Evolutionary conservation across 306 rosid genomes (phyloP).

Genomic region (Psophocarpus tetragonolobus): DNA sequence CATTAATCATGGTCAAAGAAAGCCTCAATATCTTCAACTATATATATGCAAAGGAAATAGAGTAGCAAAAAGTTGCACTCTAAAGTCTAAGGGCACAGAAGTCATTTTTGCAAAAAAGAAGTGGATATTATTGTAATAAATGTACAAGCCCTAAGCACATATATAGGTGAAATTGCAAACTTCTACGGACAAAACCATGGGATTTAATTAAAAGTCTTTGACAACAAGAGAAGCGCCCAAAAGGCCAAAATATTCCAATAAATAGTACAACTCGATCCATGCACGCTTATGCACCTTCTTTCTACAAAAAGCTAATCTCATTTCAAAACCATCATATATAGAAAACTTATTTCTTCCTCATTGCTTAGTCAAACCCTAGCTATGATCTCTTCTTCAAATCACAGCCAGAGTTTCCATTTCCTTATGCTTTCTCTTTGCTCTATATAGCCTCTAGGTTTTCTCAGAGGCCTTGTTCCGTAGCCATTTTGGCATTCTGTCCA

Average conservation of each 20-base stretch:
- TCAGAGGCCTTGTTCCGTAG: constrained; percentile 67
- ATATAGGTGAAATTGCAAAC: background rate
- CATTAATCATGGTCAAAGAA: constrained; percentile 31
- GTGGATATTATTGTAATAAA: constrained; percentile 11
- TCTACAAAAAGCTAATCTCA: constrained; percentile 43
- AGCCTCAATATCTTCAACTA: background rate
- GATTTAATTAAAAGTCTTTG: constrained; percentile 13
- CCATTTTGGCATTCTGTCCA: constrained; percentile 87
- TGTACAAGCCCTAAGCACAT: constrained; percentile 7
- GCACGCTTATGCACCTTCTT: constrained; percentile 61
- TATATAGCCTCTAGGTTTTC: constrained; percentile 52
- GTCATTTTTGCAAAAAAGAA: background rate
- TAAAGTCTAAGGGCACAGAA: constrained; percentile 22
- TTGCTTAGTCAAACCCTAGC: constrained; percentile 18
- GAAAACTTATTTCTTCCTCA: background rate
- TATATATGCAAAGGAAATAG: background rate
- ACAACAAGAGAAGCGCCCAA: constrained; percentile 11
- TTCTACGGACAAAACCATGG: background rate
- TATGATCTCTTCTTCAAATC: constrained; percentile 18
- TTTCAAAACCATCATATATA: constrained; percentile 34
- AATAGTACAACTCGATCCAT: constrained; percentile 52
- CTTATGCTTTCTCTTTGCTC: constrained; percentile 3
- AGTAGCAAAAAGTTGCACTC: background rate
- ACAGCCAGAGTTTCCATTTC: background rate
- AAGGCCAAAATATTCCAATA: constrained; percentile 28